A percentile compares a stretch with the other conserved stretches of the same genome.
Conservation (phyloP, 345 rosid species). For the Ceriops zippeliana region DNA sequence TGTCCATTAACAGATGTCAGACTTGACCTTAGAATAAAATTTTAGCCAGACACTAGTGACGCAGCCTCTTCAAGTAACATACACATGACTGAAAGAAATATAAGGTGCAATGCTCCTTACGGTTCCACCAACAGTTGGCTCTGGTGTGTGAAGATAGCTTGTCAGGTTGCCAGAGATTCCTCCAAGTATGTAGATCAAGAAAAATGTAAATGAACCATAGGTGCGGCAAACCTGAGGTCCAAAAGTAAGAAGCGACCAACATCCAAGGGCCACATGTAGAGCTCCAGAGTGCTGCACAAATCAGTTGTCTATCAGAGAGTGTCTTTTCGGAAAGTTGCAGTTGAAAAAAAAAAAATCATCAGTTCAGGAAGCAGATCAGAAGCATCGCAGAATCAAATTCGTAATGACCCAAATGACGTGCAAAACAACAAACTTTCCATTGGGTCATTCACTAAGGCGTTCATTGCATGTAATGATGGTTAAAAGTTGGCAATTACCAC, state of each 20-base stretch:
- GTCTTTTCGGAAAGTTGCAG: not conserved
- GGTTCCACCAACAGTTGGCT: constrained; percentile 82
- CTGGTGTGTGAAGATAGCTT: constrained; percentile 84
- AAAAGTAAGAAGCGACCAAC: constrained; percentile 74
- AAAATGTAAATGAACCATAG: constrained; percentile 71
- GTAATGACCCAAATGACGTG: too few species aligned
- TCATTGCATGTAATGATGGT: too few species aligned
- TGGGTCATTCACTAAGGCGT: too few species aligned
- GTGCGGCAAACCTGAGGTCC: constrained; percentile 72
- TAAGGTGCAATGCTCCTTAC: constrained; percentile 38
- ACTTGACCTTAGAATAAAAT: too few species aligned
- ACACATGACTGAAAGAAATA: not conserved
- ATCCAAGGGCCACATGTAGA: constrained; percentile 68
- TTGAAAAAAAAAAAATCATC: not conserved
- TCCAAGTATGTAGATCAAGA: constrained; percentile 75
- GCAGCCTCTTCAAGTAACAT: not conserved
- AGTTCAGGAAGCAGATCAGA: not conserved
- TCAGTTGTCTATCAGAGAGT: not conserved
- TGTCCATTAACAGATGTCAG: too few species aligned
- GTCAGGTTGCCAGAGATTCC: constrained; percentile 84
- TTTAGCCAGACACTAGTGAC: not conserved
- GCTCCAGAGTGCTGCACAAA: constrained; percentile 73
- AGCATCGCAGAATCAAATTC: too few species aligned
- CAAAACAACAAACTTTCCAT: too few species aligned
- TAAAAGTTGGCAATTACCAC: too few species aligned